Evolutionary conservation across 2,329 filamentous ascomycete genomes (phyloP), one percentile per base, ranked within the genome.

Genomic region (Neofusicoccum kwambonambiense): DNA sequence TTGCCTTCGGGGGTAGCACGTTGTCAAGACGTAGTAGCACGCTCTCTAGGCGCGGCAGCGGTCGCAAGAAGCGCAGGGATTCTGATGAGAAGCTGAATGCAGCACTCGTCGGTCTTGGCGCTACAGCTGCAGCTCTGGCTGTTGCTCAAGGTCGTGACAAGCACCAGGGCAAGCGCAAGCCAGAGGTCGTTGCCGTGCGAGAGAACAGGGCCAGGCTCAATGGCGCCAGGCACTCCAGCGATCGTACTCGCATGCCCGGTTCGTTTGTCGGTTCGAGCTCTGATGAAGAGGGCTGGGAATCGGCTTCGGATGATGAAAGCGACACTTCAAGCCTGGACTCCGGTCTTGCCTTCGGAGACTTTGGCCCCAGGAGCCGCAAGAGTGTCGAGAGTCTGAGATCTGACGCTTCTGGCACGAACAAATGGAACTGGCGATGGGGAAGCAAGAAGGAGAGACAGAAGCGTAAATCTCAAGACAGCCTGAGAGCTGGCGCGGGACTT

Each of bases 391-490:
- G 85, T 11, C 75, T 86, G 1, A 76, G 73, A 4, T 86, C 84
- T 1, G 80, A 84, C n/a, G 79, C 76, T 34, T 86, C 84, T 27
- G 83, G 81, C 27, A 82, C 80, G 2, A 81, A 79, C 61, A 85
- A 85, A 70, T 89, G 86, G 86, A 79, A 82, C 34, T 88, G 86
- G 86, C 79, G 84, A 65, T 88, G 86, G 84, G 83, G 84, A 37
- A 81, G 82, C 70, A 83, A 81, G 70, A 78, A 78, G 69, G 76
- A 76, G 67, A 75, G 73, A 57, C 39, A 27, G 31, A 69, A 69
- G 50, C 64, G 35, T 22, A 65, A 47, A 19, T 56, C 58, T 74
- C 75, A n/a, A 4, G 72, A 77, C 12, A 77, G 72, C 49, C 69
- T 75, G 63, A 72, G 74, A 64, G 74, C 69, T 62, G 73, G 71